Evolutionary conservation across 2,329 filamentous ascomycete genomes (phyloP).

Genomic region (Coniochaeta ligniaria): DNA sequence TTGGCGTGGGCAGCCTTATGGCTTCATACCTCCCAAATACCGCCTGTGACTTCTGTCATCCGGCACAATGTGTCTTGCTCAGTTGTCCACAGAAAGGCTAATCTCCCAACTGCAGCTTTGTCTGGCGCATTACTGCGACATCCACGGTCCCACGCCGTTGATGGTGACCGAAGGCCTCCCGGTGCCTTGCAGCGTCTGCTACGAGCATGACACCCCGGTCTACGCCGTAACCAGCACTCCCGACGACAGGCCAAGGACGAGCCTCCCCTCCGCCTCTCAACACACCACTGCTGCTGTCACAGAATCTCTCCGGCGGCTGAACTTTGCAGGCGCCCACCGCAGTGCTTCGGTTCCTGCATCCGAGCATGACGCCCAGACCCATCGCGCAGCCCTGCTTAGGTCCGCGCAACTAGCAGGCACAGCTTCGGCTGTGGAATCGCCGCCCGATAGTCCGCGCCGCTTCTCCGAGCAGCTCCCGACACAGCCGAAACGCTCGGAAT

Average conservation of each 20-base stretch:
- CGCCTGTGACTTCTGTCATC: neutral
- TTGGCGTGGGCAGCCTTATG: neutral
- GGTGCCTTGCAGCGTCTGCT: constrained; percentile 52
- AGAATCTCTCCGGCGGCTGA: constrained; percentile 41
- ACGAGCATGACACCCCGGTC: constrained; percentile 33
- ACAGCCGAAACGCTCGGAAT: constrained; percentile 32
- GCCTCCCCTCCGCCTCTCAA: constrained; percentile 26
- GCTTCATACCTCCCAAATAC: neutral
- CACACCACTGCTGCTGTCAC: constrained; percentile 28
- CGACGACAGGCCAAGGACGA: constrained; percentile 30
- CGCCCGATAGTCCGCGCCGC: constrained; percentile 45
- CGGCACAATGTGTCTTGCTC: neutral
- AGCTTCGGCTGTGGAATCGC: constrained; percentile 44
- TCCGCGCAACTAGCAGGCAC: constrained; percentile 22
- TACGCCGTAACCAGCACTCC: constrained; percentile 15
- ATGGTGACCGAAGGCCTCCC: constrained; percentile 64
- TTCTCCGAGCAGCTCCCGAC: constrained; percentile 19
- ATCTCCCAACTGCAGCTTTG: constrained; percentile 50
- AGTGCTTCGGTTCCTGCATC: constrained; percentile 35
- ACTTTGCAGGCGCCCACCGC: constrained; percentile 29
- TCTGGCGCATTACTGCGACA: constrained; percentile 64
- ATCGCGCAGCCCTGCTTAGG: constrained; percentile 33
- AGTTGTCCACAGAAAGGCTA: constrained; percentile 22
- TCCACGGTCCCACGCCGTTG: constrained; percentile 60
- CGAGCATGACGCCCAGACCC: constrained; percentile 35